Percentiles rank a stretch among this genome's conserved stretches.
Evolutionary conservation across 495 filamentous ascomycete genomes (phyloP).

Genomic region (Cudoniella acicularis): DNA sequence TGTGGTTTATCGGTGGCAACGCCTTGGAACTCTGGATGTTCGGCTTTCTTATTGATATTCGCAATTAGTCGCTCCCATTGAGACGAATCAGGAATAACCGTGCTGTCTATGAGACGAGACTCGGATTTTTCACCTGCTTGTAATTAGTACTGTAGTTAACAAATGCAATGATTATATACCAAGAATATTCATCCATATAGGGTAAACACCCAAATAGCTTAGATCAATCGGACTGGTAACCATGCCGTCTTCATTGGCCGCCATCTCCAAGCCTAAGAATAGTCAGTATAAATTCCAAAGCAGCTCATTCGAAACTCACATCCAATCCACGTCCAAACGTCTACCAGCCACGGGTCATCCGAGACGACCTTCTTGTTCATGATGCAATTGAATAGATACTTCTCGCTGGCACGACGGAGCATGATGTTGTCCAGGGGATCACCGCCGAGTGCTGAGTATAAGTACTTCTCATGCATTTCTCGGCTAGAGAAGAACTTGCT

Average conservation of each 20-base stretch:
- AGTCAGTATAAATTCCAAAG: slow-evolving; percentile 4
- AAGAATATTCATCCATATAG: slow-evolving; percentile 74
- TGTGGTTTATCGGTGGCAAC: slow-evolving; percentile 61
- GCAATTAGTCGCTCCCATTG: slow-evolving; percentile 48
- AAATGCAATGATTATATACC: slow-evolving; percentile 38
- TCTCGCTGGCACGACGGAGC: slow-evolving; percentile 52
- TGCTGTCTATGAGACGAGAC: slow-evolving; percentile 39
- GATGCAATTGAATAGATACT: slow-evolving; percentile 73
- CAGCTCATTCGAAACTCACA: slow-evolving; percentile 43
- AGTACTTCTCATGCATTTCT: slow-evolving; percentile 15
- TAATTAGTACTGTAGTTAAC: slow-evolving; percentile 10
- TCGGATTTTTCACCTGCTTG: slow-evolving; percentile 32
- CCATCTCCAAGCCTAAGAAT: slow-evolving; percentile 56
- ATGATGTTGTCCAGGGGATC: slow-evolving; percentile 17
- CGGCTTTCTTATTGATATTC: slow-evolving; percentile 39
- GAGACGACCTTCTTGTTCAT: slow-evolving; percentile 63
- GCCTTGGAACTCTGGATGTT: slow-evolving; percentile 40
- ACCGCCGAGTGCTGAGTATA: slow-evolving; percentile 17
- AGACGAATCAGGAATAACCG: slow-evolving; percentile 35
- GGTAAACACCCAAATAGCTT: slow-evolving; percentile 78
- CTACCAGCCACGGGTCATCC: slow-evolving; percentile 71
- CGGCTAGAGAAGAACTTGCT: slow-evolving; percentile 6
- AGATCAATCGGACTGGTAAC: slow-evolving; percentile 70
- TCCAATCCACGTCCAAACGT: slow-evolving; percentile 73
- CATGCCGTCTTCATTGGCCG: slow-evolving; percentile 68